Evolutionary conservation across 805 yeast genomes (phyloP).

Genomic region (Naumovozyma dairenensis): DNA sequence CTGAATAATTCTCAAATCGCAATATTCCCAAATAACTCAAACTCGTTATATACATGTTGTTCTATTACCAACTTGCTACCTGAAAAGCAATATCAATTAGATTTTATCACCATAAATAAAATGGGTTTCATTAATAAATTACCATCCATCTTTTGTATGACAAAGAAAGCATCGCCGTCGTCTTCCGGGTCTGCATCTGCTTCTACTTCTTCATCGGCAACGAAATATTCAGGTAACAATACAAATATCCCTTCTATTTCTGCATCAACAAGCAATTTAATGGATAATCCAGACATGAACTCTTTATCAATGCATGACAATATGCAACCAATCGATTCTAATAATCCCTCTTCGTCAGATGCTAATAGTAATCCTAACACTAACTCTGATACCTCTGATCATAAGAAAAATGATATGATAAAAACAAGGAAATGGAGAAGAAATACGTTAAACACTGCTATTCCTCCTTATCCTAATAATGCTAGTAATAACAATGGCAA

Average conservation of each 20-base stretch:
- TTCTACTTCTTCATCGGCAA: constrained; percentile 1
- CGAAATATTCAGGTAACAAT: constrained; percentile 2
- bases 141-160: constrained; percentile 26
- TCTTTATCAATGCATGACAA: background rate
- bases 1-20: constrained; percentile 25
- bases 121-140: constrained; percentile 27
- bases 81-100: constrained; percentile 24
- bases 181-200: background rate
- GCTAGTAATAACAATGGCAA: background rate
- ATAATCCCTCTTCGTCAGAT: background rate
- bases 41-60: constrained; percentile 26
- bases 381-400: background rate
- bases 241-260: constrained; percentile 3
- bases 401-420: constrained; percentile 4
- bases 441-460: constrained; percentile 12
- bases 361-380: background rate
- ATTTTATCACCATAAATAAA: constrained; percentile 27
- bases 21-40: constrained; percentile 23
- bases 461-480: background rate
- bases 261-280: background rate
- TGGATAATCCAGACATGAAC: background rate
- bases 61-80: constrained; percentile 20
- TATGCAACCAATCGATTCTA: background rate
- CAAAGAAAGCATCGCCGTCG: constrained; percentile 6
- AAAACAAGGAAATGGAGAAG: constrained; percentile 20